These are phyloP conservation scores for Auricularia sp. DNA, from an alignment of 768 basidiomycete genomes.

Conservation along the genomic window DNA sequence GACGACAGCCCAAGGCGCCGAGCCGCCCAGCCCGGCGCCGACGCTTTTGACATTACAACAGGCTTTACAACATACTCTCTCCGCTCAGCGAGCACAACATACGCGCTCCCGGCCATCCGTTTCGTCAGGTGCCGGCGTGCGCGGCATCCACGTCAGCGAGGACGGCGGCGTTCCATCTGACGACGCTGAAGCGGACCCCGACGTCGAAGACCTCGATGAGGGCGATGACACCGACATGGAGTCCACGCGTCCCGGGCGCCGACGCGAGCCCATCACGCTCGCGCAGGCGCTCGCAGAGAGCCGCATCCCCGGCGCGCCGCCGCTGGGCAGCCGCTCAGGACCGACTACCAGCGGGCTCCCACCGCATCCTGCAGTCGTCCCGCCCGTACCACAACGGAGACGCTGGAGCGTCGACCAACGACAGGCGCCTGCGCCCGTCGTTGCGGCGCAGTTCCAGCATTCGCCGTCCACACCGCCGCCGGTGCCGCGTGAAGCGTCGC, in stretches of 20 bases:
- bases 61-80: slow-evolving; percentile 38
- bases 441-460: not conserved
- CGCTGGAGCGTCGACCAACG: not conserved
- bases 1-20: not conserved
- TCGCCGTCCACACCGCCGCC: slow-evolving; percentile 21
- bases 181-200: slow-evolving; percentile 47
- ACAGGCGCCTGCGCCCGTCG: not conserved
- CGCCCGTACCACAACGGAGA: not conserved
- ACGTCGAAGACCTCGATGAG: slow-evolving; percentile 17
- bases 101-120: not conserved
- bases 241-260: not conserved
- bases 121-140: not conserved
- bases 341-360: slow-evolving; percentile 16
- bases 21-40: slow-evolving; percentile 35
- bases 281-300: slow-evolving; percentile 71
- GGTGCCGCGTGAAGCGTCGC: slow-evolving; percentile 15
- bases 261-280: slow-evolving; percentile 40
- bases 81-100: slow-evolving; percentile 19
- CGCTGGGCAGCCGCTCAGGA: slow-evolving; percentile 41
- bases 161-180: slow-evolving; percentile 21
- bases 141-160: not conserved
- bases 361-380: not conserved
- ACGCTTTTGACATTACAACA: slow-evolving; percentile 59
- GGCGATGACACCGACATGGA: not conserved
- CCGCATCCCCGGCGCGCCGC: slow-evolving; percentile 64